Conservation (phyloP, 768 basidiomycete species). For the Tylopilus sp. region DNA sequence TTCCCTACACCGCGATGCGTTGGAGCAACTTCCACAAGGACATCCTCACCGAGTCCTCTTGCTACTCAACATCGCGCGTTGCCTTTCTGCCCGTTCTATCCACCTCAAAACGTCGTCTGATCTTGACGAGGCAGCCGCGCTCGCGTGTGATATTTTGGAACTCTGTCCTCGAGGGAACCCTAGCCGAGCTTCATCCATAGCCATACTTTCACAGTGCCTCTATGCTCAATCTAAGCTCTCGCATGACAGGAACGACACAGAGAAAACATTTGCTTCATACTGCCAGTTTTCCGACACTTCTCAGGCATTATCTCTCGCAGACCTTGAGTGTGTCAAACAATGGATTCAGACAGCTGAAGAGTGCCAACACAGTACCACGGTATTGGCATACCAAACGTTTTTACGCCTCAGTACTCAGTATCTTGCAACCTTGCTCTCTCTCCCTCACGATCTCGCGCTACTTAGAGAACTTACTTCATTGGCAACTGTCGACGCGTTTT, state of each 20-base stretch:
- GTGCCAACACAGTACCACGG: background rate
- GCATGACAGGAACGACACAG: background rate
- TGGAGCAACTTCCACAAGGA: background rate
- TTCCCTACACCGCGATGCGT: background rate
- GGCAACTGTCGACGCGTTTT: conserved; percentile 5
- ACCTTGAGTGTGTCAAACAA: background rate
- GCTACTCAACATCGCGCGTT: background rate
- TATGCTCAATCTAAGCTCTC: background rate
- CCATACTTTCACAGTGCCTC: background rate
- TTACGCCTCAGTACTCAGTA: background rate
- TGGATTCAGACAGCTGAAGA: background rate
- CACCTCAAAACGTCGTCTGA: background rate
- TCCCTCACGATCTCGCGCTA: background rate
- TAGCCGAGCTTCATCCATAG: background rate
- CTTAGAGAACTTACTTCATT: conserved; percentile 1
- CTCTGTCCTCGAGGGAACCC: background rate
- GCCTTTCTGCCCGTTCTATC: background rate
- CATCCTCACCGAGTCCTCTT: background rate
- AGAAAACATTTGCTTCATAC: background rate
- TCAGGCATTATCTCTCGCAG: background rate
- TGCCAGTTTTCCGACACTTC: background rate
- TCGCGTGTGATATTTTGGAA: background rate
- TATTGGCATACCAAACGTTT: conserved; percentile 12
- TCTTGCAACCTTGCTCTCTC: background rate
- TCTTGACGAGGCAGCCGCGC: background rate